Conservation (phyloP, 805 yeast genomes). For the Teunomyces lycoperdinae region DNA sequence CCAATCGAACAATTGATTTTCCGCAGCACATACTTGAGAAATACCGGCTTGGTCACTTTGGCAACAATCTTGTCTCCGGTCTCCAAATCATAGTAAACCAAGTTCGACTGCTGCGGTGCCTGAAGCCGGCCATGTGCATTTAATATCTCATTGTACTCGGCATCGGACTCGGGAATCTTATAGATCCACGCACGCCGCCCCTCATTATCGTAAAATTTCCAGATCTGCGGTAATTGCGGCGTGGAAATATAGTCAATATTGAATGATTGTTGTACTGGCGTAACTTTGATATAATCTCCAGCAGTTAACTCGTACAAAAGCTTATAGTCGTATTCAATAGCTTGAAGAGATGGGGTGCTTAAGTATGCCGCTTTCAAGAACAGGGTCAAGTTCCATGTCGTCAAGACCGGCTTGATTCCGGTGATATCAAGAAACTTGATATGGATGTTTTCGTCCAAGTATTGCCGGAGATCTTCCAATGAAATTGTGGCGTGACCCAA, state of each 20-base stretch:
- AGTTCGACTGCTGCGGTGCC: constrained; percentile 23
- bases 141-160: constrained; percentile 29
- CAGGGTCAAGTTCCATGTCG: constrained; percentile 49
- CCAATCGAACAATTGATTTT: constrained; percentile 57
- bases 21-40: constrained; percentile 51
- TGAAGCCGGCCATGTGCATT: constrained; percentile 9
- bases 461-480: constrained; percentile 35
- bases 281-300: constrained; percentile 30
- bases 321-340: constrained; percentile 66
- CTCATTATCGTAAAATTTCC: constrained; percentile 56
- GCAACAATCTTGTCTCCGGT: constrained; percentile 60
- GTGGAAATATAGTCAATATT: constrained; percentile 18
- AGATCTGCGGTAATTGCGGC: constrained; percentile 36
- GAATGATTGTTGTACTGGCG: constrained; percentile 29
- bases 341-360: constrained; percentile 35
- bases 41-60: constrained; percentile 44
- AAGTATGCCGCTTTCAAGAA: constrained; percentile 28
- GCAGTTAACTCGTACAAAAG: constrained; percentile 48
- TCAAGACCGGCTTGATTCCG: constrained; percentile 52
- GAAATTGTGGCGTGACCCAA: constrained; percentile 38
- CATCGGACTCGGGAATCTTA: constrained; percentile 35
- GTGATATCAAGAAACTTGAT: constrained; percentile 62
- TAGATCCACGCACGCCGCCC: constrained; percentile 85
- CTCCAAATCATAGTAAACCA: constrained; percentile 58
- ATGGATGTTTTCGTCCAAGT: constrained; percentile 26